Base-by-base conservation (phyloP, 306 rosid species). In the Dryas drummondii region DNA sequence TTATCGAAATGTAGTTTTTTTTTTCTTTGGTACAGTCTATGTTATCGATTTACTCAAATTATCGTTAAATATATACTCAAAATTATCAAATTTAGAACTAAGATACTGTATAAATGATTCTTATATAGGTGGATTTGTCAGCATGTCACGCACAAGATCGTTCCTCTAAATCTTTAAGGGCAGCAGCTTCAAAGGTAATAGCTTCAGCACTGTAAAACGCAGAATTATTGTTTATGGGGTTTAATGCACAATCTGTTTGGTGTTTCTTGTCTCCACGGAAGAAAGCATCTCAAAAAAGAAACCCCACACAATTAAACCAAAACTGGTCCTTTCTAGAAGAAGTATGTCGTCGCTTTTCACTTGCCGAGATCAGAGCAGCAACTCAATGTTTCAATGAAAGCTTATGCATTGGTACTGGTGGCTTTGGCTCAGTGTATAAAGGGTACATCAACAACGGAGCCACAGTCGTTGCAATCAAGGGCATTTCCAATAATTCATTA, bases 281-380 rank as follows among this genome's bases (percentile, higher is more conserved):
- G 17, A 22, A 57, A 9, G 8, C 15, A 10, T 22, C 13, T 6
- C 4, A 57, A 1, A 22, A 57, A 9, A 8, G 22, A 22, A 22
- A 22, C 22, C 22, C 22, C 22, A 22, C 22, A 22, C 22, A 22
- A 22, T 22, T 22, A 22, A 22, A 22, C 15, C 41, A 58, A 58
- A 9, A 58, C 1, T 58, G 63, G 4, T 0, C 10, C 42, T 68
- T 65, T 7, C 63, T 64, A 1, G 72, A 65, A 22, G 65, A 65
- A 14, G 1, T 51, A 5, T 65, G 72, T 44, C 64, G 15, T 4
- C 37, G 37, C 27, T 76, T 76, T 44, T 76, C 61, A 4, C 57
- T 66, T 4, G 16, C 27, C 0, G 73, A 66, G 73, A 76, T 76
- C 79, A 55, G 7, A 27, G 9, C 44, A 37, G 67, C 73, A n/a